Base-by-base conservation (phyloP, 495 filamentous ascomycete species). In the Penicillium odoratum region DNA sequence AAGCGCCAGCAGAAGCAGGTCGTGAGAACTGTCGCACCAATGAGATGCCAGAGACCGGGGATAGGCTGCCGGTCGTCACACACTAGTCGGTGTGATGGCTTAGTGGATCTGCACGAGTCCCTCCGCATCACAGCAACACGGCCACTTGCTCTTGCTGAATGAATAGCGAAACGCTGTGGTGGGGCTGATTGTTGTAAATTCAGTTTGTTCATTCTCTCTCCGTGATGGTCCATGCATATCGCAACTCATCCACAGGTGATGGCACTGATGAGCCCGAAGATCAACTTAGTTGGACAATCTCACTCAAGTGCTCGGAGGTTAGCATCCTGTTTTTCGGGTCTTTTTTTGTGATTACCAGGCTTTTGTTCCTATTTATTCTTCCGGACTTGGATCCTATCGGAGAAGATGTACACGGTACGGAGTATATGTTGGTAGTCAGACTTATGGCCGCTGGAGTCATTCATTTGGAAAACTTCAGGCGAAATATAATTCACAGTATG, bases 81-180 rank as follows among this genome's bases (percentile, higher is more conserved):
- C 73, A 61, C 73, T 77, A 76, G 63, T 36, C 59, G 36, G 68
- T 76, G 73, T 77, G 72, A 74, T 69, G 63, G 59, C 48, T 49
- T 52, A 56, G 55, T 48, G 51, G 72, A 74, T 73, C 74, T 74
- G 74, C 74, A 75, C 33, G 46, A 48, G 46, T 48, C 2, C 13
- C 59, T 60, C 56, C 56, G 48, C 66, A 64, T 58, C 64, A 67
- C 64, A 52, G 50, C 48, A 21, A 42, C 52, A 34, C 57, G 50
- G 48, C 47, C 48, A 48, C 31, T 55, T 43, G 53, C 30, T 25
- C 57, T 56, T 56, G 36, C 7, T 31, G 57, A 28, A 52, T 30
- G 30, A 21, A 56, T 56, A 48, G 55, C 55, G 56, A 65, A 58
- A 33, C 57, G 59, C 62, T 51, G 51, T 10, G 48, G 57, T 68